Evolutionary conservation across 225 moss, liverwort and hornwort genomes (phyloP).

Genomic region (Physcomitrium patens): DNA sequence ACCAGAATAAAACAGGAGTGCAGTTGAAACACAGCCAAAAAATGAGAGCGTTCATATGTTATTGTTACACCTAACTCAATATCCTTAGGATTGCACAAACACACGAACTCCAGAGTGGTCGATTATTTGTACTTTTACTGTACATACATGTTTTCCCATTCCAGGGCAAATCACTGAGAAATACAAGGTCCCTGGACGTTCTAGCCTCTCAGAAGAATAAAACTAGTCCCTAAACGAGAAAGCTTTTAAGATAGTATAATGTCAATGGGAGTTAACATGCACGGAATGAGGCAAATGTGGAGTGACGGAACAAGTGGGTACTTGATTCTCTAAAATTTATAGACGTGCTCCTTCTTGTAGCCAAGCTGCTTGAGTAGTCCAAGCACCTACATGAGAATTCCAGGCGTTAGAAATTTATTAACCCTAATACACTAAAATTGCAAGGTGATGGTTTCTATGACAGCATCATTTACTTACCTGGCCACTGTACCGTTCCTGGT

Average conservation of each 20-base stretch:
- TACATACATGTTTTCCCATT: constrained; percentile 19
- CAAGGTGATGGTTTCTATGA: not conserved
- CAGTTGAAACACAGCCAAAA: too few species aligned
- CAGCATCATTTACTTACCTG: constrained; percentile 48
- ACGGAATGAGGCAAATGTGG: too few species aligned
- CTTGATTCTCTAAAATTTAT: constrained; percentile 43
- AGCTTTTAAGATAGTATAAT: not conserved
- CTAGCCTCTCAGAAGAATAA: constrained; percentile 8
- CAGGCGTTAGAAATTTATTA: constrained; percentile 4
- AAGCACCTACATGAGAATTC: constrained; percentile 43
- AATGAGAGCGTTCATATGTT: not conserved
- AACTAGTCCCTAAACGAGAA: constrained; percentile 3
- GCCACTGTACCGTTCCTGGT: constrained; percentile 70
- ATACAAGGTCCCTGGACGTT: not conserved
- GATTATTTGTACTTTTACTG: constrained; percentile 1
- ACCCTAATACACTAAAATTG: not conserved
- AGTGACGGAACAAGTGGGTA: constrained; percentile 17
- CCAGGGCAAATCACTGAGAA: not conserved
- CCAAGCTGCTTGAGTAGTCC: constrained; percentile 49
- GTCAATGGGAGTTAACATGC: not conserved
- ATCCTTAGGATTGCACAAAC: constrained; percentile 7
- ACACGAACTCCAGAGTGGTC: constrained; percentile 1
- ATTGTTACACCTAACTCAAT: not conserved
- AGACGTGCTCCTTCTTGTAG: constrained; percentile 57
- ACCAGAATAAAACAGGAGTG: too few species aligned